Percentiles rank a stretch among this genome's conserved stretches.
phyloP scores from a whole-genome alignment of 1,284 basidiomycete genomes.

The Sanghuangporus sanghuang region DNA sequence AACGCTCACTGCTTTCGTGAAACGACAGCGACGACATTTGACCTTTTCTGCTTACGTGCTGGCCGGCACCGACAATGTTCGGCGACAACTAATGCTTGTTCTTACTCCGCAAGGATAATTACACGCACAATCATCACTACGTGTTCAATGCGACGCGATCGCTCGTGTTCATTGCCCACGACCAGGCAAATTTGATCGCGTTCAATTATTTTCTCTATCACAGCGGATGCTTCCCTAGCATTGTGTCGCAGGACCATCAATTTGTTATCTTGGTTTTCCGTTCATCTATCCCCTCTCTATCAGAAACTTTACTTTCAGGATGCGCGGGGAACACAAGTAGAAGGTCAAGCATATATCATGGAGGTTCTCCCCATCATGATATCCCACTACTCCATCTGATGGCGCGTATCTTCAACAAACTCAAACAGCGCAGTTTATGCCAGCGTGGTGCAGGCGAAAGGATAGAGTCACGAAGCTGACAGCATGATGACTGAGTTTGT shows the following conservation, averaged over 20 bases:
- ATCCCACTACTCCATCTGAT: neutral
- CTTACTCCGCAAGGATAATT: neutral
- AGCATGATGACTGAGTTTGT: neutral
- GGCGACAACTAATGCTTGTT: neutral
- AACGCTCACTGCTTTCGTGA: neutral
- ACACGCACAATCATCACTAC: neutral
- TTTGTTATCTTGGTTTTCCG: neutral
- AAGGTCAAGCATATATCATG: neutral
- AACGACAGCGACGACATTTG: neutral
- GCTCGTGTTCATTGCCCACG: neutral
- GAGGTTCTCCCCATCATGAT: slow-evolving; percentile 1
- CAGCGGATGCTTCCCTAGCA: neutral
- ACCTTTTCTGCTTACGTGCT: too few relatives aligned
- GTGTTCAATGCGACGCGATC: neutral
- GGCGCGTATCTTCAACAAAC: neutral
- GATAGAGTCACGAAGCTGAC: neutral
- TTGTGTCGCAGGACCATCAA: neutral
- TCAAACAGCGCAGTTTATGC: neutral
- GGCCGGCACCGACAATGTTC: too few relatives aligned
- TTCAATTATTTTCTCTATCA: neutral
- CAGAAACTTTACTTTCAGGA: neutral
- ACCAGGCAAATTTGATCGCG: neutral
- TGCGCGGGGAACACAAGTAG: neutral
- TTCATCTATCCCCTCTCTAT: neutral
- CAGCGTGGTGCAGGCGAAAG: neutral